These are phyloP conservation scores for Aureobasidium subglaciale DNA, from an alignment of 2,329 filamentous ascomycete genomes.

Conservation along the genomic window DNA sequence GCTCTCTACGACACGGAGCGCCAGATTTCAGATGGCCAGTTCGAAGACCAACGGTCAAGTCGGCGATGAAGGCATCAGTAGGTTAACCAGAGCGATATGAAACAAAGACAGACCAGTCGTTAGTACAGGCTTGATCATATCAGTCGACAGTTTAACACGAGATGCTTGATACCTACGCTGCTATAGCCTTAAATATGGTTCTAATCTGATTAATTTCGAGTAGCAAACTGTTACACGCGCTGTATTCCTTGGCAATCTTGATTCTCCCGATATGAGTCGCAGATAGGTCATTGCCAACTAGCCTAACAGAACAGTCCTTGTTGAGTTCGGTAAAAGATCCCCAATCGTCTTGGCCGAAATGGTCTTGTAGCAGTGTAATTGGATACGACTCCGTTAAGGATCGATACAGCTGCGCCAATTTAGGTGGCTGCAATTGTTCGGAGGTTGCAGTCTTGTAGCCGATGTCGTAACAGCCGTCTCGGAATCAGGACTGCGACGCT, in stretches of 20 bases:
- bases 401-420: conserved; percentile 29
- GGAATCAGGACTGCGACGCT: conserved; percentile 35
- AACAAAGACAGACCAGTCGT: conserved; percentile 37
- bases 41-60: conserved; percentile 33
- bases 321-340: conserved; percentile 31
- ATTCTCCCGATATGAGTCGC: conserved; percentile 34
- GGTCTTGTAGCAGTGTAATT: conserved; percentile 36
- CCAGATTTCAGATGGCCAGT: conserved; percentile 38
- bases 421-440: conserved; percentile 20
- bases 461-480: conserved; percentile 30
- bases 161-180: conserved; percentile 28
- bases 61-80: conserved; percentile 39
- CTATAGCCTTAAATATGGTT: conserved; percentile 35
- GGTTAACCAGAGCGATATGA: conserved; percentile 39
- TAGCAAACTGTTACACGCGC: conserved; percentile 36
- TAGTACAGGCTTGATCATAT: conserved; percentile 25
- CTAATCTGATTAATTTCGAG: conserved; percentile 41
- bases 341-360: conserved; percentile 38
- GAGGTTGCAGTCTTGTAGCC: conserved; percentile 31
- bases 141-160: conserved; percentile 2
- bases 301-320: conserved; percentile 28
- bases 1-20: conserved; percentile 34
- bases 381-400: conserved; percentile 31
- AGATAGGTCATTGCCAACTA: conserved; percentile 38
- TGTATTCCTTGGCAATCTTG: conserved; percentile 29